Conservation (phyloP, 306 rosid species). For the Pterocarpus macrocarpus region DNA sequence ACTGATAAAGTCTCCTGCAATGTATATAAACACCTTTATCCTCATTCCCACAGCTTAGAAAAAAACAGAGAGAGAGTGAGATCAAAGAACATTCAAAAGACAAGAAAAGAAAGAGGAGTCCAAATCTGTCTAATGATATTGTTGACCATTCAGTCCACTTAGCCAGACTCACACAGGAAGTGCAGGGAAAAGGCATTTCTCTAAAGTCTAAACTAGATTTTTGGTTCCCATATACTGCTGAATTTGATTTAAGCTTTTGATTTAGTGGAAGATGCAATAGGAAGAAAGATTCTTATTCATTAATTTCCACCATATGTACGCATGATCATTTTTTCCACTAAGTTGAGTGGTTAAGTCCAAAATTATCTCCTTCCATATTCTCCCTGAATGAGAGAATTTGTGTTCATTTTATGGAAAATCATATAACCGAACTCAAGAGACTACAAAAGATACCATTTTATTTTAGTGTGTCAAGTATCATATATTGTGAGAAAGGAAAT, state of each 20-base stretch:
- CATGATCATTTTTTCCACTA: slow-evolving; percentile 56
- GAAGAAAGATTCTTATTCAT: slow-evolving; percentile 53
- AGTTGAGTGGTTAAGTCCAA: slow-evolving; percentile 52
- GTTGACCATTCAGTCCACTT: slow-evolving; percentile 82
- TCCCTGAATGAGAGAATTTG: slow-evolving; percentile 12
- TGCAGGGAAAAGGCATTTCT: slow-evolving; percentile 49
- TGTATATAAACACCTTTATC: slow-evolving; percentile 43
- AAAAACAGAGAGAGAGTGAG: slow-evolving; percentile 35
- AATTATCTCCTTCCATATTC: slow-evolving; percentile 11
- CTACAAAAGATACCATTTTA: not conserved
- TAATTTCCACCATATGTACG: slow-evolving; percentile 54
- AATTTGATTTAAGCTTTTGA: slow-evolving; percentile 51
- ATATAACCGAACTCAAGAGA: slow-evolving; percentile 21
- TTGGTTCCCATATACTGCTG: slow-evolving; percentile 45
- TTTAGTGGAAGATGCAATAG: slow-evolving; percentile 67
- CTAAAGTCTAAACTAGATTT: slow-evolving; percentile 47
- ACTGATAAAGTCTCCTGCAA: slow-evolving; percentile 40
- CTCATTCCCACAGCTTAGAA: slow-evolving; percentile 45
- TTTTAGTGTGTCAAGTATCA: not conserved
- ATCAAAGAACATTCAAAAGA: slow-evolving; percentile 59
- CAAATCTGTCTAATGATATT: slow-evolving; percentile 71
- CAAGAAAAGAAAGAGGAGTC: slow-evolving; percentile 83
- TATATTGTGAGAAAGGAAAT: not conserved
- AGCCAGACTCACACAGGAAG: slow-evolving; percentile 56
- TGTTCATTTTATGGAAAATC: slow-evolving; percentile 8